Evolutionary conservation across 1,139 yeast species (phyloP).

Genomic region (Meyerozyma sp.): DNA sequence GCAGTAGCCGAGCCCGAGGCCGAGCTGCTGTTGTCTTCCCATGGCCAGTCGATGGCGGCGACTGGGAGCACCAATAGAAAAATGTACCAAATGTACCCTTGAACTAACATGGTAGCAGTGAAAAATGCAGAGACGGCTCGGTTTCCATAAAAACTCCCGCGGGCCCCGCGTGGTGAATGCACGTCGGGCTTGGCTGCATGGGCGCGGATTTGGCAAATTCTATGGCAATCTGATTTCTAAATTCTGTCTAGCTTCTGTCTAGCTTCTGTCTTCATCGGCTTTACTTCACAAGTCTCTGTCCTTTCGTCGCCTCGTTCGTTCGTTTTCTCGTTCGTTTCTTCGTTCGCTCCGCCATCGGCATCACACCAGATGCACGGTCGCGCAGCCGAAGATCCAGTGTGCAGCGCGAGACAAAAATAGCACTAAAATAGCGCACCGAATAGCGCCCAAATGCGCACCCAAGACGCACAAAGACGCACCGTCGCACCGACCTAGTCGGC

Average conservation of each 20-base stretch:
- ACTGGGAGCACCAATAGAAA: neutral
- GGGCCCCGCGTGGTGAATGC: neutral
- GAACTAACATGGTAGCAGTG: neutral
- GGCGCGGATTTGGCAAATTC: no score
- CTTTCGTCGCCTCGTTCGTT: no score
- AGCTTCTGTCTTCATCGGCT: no score
- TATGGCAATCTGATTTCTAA: no score
- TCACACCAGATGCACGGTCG: no score
- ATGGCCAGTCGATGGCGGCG: conserved; percentile 8
- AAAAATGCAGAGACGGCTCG: neutral
- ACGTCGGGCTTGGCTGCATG: neutral
- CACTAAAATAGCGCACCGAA: no score
- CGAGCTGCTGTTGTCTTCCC: conserved; percentile 7
- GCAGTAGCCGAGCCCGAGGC: conserved; percentile 4
- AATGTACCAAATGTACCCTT: neutral
- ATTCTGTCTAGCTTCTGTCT: no score
- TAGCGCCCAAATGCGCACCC: neutral
- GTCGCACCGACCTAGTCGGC: neutral
- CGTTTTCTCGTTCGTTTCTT: no score
- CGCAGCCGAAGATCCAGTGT: no score
- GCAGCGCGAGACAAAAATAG: no score
- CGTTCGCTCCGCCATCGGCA: no score
- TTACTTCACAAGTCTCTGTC: no score
- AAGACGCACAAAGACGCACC: neutral
- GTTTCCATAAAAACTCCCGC: neutral